These are phyloP conservation scores for Chytridium lagenaria DNA, from an alignment of 371 early-diverging fungal species.

Conservation along the genomic window DNA sequence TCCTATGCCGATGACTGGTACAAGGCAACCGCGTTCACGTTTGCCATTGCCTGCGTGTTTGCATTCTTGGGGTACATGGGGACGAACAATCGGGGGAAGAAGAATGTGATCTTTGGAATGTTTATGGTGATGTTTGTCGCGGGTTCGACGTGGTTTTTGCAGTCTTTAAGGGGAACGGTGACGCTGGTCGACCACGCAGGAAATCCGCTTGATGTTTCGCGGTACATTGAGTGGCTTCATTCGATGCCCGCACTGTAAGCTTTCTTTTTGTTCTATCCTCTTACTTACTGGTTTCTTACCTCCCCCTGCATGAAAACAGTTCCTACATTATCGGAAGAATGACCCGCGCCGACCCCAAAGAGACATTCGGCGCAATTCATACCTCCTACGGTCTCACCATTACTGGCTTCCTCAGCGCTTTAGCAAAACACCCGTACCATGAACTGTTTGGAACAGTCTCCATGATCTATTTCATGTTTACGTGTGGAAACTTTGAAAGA, in stretches of 20 bases:
- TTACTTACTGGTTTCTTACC: background rate
- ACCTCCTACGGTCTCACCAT: background rate
- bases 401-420: slow-evolving; percentile 9
- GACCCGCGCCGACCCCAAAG: slow-evolving; percentile 1
- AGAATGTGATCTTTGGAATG: slow-evolving; percentile 24
- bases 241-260: slow-evolving; percentile 18
- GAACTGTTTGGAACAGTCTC: slow-evolving; percentile 16
- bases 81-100: slow-evolving; percentile 26
- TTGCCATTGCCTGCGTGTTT: slow-evolving; percentile 30
- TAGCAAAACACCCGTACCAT: slow-evolving; percentile 24
- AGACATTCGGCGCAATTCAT: slow-evolving; percentile 11
- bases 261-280: background rate
- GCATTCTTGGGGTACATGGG: slow-evolving; percentile 27
- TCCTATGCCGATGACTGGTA: slow-evolving; percentile 27
- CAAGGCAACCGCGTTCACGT: slow-evolving; percentile 26
- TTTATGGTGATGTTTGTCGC: slow-evolving; percentile 26
- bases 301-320: background rate
- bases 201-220: slow-evolving; percentile 6
- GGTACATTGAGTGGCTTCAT: slow-evolving; percentile 15
- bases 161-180: background rate
- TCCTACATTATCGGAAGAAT: slow-evolving; percentile 3
- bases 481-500: background rate
- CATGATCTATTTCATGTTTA: background rate
- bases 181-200: slow-evolving; percentile 20
- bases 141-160: slow-evolving; percentile 22